Evolutionary conservation across 2,329 filamentous ascomycete genomes (phyloP).

Genomic region (Colletotrichum magnum): DNA sequence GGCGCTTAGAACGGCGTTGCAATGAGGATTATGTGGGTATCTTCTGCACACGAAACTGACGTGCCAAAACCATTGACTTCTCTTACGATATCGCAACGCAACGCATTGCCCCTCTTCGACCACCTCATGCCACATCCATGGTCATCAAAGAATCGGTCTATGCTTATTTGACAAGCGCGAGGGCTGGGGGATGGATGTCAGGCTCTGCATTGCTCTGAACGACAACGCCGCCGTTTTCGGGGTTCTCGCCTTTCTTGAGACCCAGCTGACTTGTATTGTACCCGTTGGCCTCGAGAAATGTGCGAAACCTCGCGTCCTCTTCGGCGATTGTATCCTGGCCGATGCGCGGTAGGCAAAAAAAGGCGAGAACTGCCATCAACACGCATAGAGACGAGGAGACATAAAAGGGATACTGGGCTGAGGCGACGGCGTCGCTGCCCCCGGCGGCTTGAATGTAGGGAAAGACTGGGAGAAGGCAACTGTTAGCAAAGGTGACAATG

Average conservation of each 20-base stretch:
- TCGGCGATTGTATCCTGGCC: slow-evolving; percentile 86
- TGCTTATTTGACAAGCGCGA: no score
- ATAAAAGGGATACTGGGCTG: slow-evolving; percentile 90
- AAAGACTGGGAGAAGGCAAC: slow-evolving; percentile 65
- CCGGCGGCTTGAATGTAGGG: slow-evolving; percentile 78
- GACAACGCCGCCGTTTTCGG: not conserved
- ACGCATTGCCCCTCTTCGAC: no score
- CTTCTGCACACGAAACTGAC: no score
- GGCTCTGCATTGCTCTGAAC: not conserved
- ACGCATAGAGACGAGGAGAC: slow-evolving; percentile 84
- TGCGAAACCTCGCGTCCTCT: slow-evolving; percentile 83
- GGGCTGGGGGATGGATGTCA: slow-evolving; percentile 5
- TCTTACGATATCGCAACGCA: no score
- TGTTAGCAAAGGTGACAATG: not conserved
- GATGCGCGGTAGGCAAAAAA: slow-evolving; percentile 81
- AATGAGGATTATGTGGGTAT: no score
- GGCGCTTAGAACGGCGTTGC: no score
- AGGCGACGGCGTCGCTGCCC: slow-evolving; percentile 64
- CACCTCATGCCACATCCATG: no score
- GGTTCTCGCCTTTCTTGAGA: slow-evolving; percentile 52
- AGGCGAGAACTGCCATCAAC: slow-evolving; percentile 72
- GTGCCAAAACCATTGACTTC: no score
- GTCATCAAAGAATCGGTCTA: no score
- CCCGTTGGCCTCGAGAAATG: slow-evolving; percentile 79
- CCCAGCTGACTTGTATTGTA: slow-evolving; percentile 78